Conservation (phyloP, 441 rosid genomes). For the Lepidium campestre region DNA sequence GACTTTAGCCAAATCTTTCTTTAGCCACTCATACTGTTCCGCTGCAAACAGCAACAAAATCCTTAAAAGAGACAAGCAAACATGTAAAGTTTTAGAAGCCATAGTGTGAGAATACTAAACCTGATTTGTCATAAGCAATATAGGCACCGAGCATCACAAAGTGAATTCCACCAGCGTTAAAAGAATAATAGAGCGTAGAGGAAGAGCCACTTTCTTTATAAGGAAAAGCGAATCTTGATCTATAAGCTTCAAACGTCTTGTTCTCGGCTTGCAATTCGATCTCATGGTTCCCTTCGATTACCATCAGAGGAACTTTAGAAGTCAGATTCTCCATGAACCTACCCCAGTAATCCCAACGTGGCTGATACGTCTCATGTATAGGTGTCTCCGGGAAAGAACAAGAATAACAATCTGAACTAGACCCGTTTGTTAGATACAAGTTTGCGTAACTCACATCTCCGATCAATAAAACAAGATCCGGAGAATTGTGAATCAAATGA, state of each 20-base stretch:
- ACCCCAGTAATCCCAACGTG: constrained; percentile 75
- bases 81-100: neutral
- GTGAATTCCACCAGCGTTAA: constrained; percentile 90
- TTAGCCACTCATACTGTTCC: constrained; percentile 50
- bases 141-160: constrained; percentile 82
- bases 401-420: constrained; percentile 41
- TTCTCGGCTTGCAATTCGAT: constrained; percentile 56
- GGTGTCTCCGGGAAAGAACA: constrained; percentile 37
- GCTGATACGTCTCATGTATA: constrained; percentile 54
- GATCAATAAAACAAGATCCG: constrained; percentile 48
- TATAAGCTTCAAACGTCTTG: constrained; percentile 62
- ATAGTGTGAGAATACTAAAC: constrained; percentile 27
- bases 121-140: constrained; percentile 48
- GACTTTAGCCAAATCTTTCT: constrained; percentile 42
- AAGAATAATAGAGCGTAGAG: constrained; percentile 74
- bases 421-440: constrained; percentile 51
- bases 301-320: constrained; percentile 59
- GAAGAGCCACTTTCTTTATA: constrained; percentile 60
- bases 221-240: constrained; percentile 80
- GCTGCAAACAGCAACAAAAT: constrained; percentile 23
- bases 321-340: constrained; percentile 63
- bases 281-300: constrained; percentile 72
- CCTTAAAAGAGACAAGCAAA: neutral
- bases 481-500: constrained; percentile 47
- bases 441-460: constrained; percentile 58